Percentiles rank a stretch among this genome's conserved stretches.
Evolutionary conservation across 768 basidiomycete genomes (phyloP).

Genomic region (Mycena indigotica): DNA sequence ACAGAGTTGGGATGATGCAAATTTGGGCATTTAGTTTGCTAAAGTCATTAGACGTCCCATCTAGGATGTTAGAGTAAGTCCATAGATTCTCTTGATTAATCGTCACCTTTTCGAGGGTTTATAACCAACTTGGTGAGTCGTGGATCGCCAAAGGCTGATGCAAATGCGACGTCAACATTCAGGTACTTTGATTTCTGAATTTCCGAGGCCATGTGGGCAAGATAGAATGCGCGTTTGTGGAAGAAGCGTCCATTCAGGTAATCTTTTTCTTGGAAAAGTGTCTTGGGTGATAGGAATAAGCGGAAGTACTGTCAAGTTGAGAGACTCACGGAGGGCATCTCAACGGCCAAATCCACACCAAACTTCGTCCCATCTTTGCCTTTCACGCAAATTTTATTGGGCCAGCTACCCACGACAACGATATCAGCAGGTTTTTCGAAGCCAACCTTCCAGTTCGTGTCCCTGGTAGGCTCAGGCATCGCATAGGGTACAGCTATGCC

Average conservation of each 20-base stretch:
- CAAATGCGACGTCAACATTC: constrained; percentile 63
- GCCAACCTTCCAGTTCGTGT: constrained; percentile 86
- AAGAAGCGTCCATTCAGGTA: constrained; percentile 88
- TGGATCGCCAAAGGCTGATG: constrained; percentile 59
- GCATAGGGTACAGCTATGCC: constrained; percentile 70
- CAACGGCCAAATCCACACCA: constrained; percentile 77
- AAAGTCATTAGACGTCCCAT: constrained; percentile 56
- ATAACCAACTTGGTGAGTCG: constrained; percentile 69
- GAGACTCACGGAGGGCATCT: constrained; percentile 79
- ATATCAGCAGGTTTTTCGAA: constrained; percentile 81
- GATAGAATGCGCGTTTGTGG: constrained; percentile 89
- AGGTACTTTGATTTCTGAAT: constrained; percentile 50
- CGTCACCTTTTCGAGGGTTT: constrained; percentile 53
- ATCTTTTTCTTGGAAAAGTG: constrained; percentile 94
- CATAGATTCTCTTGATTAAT: constrained; percentile 22
- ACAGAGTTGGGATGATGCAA: constrained; percentile 71
- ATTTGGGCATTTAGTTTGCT: constrained; percentile 71
- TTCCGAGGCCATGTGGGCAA: constrained; percentile 74
- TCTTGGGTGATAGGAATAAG: constrained; percentile 32
- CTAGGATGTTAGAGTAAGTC: constrained; percentile 41
- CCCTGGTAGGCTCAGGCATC: constrained; percentile 68
- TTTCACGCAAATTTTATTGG: constrained; percentile 73
- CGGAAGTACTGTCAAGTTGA: background rate
- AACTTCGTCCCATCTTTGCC: constrained; percentile 65
- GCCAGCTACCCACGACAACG: constrained; percentile 84